Evolutionary conservation across 768 basidiomycete genomes (phyloP).

Genomic region (Lentinula edodes): DNA sequence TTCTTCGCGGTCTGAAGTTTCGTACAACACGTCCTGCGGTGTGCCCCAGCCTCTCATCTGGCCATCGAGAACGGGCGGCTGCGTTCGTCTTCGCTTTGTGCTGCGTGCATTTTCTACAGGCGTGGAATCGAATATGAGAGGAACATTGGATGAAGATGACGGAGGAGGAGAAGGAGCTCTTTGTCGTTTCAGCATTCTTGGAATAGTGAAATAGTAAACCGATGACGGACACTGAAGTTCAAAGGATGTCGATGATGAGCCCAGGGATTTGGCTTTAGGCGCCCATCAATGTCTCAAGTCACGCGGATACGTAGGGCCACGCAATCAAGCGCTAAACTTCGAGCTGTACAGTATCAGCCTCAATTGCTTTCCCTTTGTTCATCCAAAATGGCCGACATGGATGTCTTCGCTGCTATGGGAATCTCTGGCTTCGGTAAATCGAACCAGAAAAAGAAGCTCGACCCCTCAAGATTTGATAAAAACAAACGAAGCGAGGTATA

Average conservation of each 20-base stretch:
- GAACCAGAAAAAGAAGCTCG: constrained; percentile 56
- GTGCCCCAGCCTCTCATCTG: constrained; percentile 39
- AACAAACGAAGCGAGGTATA: constrained; percentile 51
- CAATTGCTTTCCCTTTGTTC: not conserved
- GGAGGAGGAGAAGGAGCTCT: constrained; percentile 40
- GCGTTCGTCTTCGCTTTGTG: constrained; percentile 49
- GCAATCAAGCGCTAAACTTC: not conserved
- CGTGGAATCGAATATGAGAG: constrained; percentile 22
- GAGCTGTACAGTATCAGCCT: constrained; percentile 21
- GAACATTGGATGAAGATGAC: constrained; percentile 19
- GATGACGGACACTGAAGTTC: not conserved
- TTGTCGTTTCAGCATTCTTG: constrained; percentile 49
- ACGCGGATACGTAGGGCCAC: not conserved
- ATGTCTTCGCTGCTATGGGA: constrained; percentile 78
- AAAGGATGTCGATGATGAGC: not conserved
- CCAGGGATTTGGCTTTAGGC: not conserved
- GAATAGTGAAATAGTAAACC: not conserved
- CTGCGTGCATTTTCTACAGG: constrained; percentile 23
- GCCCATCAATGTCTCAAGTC: not conserved
- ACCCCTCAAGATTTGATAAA: constrained; percentile 76
- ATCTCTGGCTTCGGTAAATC: constrained; percentile 81
- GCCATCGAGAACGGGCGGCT: constrained; percentile 51
- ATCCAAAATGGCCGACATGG: constrained; percentile 48
- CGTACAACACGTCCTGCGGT: constrained; percentile 24
- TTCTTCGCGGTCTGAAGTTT: constrained; percentile 26